These are phyloP conservation scores for Thelonectria blattea DNA, from an alignment of 2,329 filamentous ascomycete genomes.

Conservation along the genomic window DNA sequence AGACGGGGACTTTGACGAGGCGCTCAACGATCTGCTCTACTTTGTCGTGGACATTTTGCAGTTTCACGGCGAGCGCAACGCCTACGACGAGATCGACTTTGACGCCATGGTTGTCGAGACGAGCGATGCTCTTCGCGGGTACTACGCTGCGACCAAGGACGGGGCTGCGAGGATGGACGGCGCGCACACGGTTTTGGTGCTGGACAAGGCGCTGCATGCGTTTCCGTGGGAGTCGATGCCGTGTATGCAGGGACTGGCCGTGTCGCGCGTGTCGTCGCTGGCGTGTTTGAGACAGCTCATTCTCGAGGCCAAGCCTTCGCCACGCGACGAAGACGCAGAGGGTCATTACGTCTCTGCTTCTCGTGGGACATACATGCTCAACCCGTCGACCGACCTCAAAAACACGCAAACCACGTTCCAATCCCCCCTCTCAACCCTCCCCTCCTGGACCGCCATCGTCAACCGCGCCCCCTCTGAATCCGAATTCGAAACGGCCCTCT, in stretches of 20 bases:
- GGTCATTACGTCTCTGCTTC: slow-evolving; percentile 62
- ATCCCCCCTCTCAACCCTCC: slow-evolving; percentile 65
- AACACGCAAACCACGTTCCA: slow-evolving; percentile 81
- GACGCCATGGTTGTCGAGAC: slow-evolving; percentile 89
- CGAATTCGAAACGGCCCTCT: slow-evolving; percentile 75
- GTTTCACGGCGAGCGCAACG: slow-evolving; percentile 94
- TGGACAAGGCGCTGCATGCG: slow-evolving; percentile 88
- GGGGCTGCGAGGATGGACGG: slow-evolving; percentile 50
- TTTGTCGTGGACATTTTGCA: slow-evolving; percentile 96
- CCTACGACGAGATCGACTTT: slow-evolving; percentile 97
- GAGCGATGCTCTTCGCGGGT: slow-evolving; percentile 80
- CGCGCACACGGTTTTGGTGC: slow-evolving; percentile 81
- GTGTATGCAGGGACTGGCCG: slow-evolving; percentile 77
- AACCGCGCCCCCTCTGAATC: slow-evolving; percentile 74
- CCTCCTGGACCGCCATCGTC: slow-evolving; percentile 74
- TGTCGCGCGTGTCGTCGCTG: slow-evolving; percentile 88
- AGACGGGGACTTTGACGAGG: slow-evolving; percentile 80
- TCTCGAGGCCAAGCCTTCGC: slow-evolving; percentile 50
- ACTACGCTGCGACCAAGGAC: slow-evolving; percentile 63
- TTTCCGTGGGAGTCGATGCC: slow-evolving; percentile 98
- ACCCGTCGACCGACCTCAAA: slow-evolving; percentile 83
- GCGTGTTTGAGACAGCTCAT: slow-evolving; percentile 81
- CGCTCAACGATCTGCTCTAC: slow-evolving; percentile 89
- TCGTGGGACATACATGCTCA: slow-evolving; percentile 81
- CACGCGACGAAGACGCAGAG: slow-evolving; percentile 18